These are phyloP conservation scores for Apiospora arundinis DNA, from an alignment of 2,329 filamentous ascomycete species.

Conservation along the genomic window DNA sequence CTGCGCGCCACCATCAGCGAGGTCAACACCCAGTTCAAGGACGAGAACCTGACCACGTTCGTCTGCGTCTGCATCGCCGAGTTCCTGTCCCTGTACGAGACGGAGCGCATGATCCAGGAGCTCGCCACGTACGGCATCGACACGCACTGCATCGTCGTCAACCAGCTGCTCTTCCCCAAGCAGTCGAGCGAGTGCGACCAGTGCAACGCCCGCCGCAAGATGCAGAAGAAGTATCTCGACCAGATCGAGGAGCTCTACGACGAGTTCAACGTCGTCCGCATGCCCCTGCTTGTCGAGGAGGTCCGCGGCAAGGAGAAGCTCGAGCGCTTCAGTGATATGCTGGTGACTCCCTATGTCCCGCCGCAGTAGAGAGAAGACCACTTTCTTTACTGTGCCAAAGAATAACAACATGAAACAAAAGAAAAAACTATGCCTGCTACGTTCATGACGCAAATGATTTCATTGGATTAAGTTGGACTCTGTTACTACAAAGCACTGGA, in stretches of 20 bases:
- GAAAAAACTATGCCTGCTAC: not conserved
- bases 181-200: slow-evolving; percentile 87
- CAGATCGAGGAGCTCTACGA: slow-evolving; percentile 99
- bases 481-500: not conserved
- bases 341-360: slow-evolving; percentile 77
- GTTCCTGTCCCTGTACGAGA: slow-evolving; percentile 96
- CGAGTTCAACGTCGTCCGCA: slow-evolving; percentile 98
- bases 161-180: slow-evolving; percentile 94
- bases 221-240: slow-evolving; percentile 99
- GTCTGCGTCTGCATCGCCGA: slow-evolving; percentile 98
- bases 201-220: slow-evolving; percentile 92
- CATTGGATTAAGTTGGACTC: not conserved
- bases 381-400: not conserved
- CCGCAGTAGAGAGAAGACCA: slow-evolving; percentile 50
- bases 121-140: slow-evolving; percentile 92
- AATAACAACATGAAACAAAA: not conserved
- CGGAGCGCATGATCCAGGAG: slow-evolving; percentile 99
- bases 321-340: slow-evolving; percentile 88
- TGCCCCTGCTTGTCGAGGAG: slow-evolving; percentile 95
- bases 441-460: slow-evolving; percentile 1
- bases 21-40: slow-evolving; percentile 98
- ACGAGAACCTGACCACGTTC: slow-evolving; percentile 93
- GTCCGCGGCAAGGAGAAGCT: slow-evolving; percentile 93
- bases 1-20: slow-evolving; percentile 92
- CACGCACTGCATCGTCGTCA: slow-evolving; percentile 96